Conservation (phyloP, 331 rosid species). For the Saraca asoca region DNA sequence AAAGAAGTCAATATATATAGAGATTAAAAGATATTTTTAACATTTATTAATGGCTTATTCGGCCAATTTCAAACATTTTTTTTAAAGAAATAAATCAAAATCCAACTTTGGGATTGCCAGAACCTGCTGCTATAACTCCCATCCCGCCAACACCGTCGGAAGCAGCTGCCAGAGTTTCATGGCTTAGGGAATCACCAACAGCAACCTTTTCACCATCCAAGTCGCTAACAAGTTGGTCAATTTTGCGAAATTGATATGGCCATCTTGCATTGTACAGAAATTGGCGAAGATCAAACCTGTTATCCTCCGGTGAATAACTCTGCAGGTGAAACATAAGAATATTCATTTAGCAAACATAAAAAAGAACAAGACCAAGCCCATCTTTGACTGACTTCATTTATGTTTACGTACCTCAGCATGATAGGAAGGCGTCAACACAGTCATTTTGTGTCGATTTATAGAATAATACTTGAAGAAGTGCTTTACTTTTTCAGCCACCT, state of each 20-base stretch:
- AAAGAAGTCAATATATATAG: too few relatives aligned
- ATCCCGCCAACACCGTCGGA: conserved; percentile 68
- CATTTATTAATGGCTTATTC: too few relatives aligned
- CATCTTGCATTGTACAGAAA: conserved; percentile 82
- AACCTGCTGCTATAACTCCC: conserved; percentile 94
- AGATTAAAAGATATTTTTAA: too few relatives aligned
- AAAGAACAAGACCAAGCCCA: background rate
- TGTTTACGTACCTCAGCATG: conserved; percentile 76
- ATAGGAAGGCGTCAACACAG: conserved; percentile 85
- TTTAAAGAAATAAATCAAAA: conserved; percentile 30
- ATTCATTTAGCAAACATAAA: conserved; percentile 25
- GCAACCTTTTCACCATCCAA: conserved; percentile 52
- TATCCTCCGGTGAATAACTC: conserved; percentile 97
- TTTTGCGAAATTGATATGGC: conserved; percentile 87
- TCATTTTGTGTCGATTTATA: conserved; percentile 92
- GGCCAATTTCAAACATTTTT: too few relatives aligned
- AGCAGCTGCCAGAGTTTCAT: conserved; percentile 41
- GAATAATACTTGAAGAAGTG: conserved; percentile 90
- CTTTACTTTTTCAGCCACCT: conserved; percentile 90
- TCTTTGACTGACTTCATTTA: too few relatives aligned
- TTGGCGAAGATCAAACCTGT: conserved; percentile 82
- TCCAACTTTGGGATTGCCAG: conserved; percentile 92
- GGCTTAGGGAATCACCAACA: conserved; percentile 43
- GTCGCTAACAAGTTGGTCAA: conserved; percentile 64
- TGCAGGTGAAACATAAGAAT: conserved; percentile 35